Evolutionary conservation across 805 yeast species (phyloP).

Genomic region (Ogataea haglerorum): DNA sequence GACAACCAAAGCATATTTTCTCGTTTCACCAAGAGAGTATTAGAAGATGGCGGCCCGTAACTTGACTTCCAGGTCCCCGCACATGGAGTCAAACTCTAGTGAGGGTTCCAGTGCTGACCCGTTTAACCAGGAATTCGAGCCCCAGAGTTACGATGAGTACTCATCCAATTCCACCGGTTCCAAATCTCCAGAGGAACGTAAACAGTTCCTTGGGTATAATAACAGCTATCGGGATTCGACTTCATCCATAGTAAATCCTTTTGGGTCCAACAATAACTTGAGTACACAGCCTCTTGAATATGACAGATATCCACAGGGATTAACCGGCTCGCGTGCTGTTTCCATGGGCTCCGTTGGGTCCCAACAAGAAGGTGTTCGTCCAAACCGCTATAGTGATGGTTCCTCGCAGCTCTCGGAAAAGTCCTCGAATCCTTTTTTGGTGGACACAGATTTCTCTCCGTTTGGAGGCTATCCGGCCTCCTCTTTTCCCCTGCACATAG

Average conservation of each 20-base stretch:
- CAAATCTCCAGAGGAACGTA: conserved; percentile 20
- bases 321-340: conserved; percentile 53
- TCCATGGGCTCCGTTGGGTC: conserved; percentile 47
- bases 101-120: conserved; percentile 27
- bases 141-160: conserved; percentile 28
- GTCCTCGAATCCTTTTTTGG: conserved; percentile 39
- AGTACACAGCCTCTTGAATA: conserved; percentile 43
- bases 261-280: conserved; percentile 27
- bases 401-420: conserved; percentile 22
- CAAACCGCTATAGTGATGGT: conserved; percentile 15
- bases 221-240: conserved; percentile 28
- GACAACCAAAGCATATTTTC: conserved; percentile 5
- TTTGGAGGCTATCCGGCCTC: conserved; percentile 97
- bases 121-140: conserved; percentile 32
- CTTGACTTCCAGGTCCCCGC: conserved; percentile 34
- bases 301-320: conserved; percentile 65
- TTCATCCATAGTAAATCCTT: conserved; percentile 30
- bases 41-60: conserved; percentile 32
- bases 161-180: conserved; percentile 22
- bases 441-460: conserved; percentile 72
- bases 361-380: conserved; percentile 21
- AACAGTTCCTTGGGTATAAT: conserved; percentile 21
- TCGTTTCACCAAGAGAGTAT: background rate
- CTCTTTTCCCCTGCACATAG: conserved; percentile 84
- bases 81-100: conserved; percentile 28